Evolutionary conservation across 2,329 filamentous ascomycete genomes (phyloP).

Genomic region (Hypoxylon sp.): DNA sequence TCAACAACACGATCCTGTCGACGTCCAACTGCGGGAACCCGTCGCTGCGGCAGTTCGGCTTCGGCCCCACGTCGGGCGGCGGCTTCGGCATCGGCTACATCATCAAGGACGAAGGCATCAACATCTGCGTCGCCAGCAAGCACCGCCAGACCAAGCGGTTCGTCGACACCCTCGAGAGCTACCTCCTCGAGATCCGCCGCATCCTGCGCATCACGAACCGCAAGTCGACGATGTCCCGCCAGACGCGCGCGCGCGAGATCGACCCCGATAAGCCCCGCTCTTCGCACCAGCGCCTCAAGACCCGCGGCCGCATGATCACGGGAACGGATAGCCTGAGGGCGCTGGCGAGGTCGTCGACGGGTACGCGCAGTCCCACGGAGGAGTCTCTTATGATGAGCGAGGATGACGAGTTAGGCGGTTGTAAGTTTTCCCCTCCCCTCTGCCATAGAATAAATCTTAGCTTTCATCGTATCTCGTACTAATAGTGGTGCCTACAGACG

Average conservation of each 20-base stretch:
- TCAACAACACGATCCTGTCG: conserved; percentile 93
- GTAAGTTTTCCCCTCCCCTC: conserved; percentile 69
- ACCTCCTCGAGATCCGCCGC: conserved; percentile 89
- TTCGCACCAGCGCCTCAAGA: conserved; percentile 68
- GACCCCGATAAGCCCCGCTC: conserved; percentile 54
- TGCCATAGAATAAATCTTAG: not conserved
- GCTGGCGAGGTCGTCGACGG: conserved; percentile 57
- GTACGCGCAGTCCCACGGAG: conserved; percentile 70
- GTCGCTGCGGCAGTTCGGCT: conserved; percentile 92
- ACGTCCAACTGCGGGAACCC: conserved; percentile 99
- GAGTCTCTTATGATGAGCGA: conserved; percentile 81
- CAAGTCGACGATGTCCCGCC: conserved; percentile 56
- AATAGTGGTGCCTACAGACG: conserved; percentile 70
- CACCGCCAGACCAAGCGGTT: conserved; percentile 93
- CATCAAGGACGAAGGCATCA: conserved; percentile 93
- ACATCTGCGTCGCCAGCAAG: conserved; percentile 92
- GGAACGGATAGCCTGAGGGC: conserved; percentile 59
- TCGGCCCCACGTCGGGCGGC: conserved; percentile 92
- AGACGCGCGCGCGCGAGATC: conserved; percentile 66
- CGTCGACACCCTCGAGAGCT: conserved; percentile 88
- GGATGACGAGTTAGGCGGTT: conserved; percentile 90
- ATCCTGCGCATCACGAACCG: conserved; percentile 77
- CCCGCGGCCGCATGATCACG: conserved; percentile 78
- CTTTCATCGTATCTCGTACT: conserved; percentile 31
- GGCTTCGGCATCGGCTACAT: conserved; percentile 99